phyloP scores from a whole-genome alignment of 1,139 yeast species.

The Suhomyces yuchorum region DNA sequence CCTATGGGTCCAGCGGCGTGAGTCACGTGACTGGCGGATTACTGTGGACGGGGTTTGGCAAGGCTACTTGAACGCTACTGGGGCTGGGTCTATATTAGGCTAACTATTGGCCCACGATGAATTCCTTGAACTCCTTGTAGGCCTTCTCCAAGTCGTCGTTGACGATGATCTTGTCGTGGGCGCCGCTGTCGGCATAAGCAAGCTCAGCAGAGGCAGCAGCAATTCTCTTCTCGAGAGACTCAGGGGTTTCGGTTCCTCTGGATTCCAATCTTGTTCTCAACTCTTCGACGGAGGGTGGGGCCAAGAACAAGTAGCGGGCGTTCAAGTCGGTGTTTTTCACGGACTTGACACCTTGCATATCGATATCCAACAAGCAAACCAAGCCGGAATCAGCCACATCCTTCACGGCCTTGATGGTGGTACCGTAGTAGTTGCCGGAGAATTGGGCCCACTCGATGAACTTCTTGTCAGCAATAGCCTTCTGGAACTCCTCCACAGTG shows the following conservation, averaged over 20 bases:
- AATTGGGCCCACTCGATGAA: slow-evolving; percentile 98
- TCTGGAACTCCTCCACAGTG: slow-evolving; percentile 75
- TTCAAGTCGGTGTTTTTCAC: slow-evolving; percentile 81
- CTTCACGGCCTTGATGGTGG: slow-evolving; percentile 81
- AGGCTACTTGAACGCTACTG: background rate
- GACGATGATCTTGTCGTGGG: slow-evolving; percentile 85
- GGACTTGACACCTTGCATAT: slow-evolving; percentile 97
- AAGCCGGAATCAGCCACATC: slow-evolving; percentile 66
- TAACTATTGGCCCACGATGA: slow-evolving; percentile 50
- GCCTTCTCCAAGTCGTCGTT: slow-evolving; percentile 92
- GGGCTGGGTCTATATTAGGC: background rate
- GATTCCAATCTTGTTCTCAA: slow-evolving; percentile 73
- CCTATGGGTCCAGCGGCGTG: no score
- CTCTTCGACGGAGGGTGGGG: slow-evolving; percentile 88
- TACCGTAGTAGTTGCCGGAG: slow-evolving; percentile 96
- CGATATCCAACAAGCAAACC: slow-evolving; percentile 91
- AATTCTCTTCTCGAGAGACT: slow-evolving; percentile 78
- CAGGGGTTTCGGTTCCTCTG: slow-evolving; percentile 94
- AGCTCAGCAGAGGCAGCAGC: slow-evolving; percentile 85
- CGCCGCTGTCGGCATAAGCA: slow-evolving; percentile 86
- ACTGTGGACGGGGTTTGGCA: background rate
- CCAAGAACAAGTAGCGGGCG: slow-evolving; percentile 82
- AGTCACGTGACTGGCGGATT: no score
- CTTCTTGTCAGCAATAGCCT: slow-evolving; percentile 67
- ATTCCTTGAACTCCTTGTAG: slow-evolving; percentile 74